Conservation (phyloP, 2,329 filamentous ascomycete genomes). For the Paramyrothecium roridum region DNA sequence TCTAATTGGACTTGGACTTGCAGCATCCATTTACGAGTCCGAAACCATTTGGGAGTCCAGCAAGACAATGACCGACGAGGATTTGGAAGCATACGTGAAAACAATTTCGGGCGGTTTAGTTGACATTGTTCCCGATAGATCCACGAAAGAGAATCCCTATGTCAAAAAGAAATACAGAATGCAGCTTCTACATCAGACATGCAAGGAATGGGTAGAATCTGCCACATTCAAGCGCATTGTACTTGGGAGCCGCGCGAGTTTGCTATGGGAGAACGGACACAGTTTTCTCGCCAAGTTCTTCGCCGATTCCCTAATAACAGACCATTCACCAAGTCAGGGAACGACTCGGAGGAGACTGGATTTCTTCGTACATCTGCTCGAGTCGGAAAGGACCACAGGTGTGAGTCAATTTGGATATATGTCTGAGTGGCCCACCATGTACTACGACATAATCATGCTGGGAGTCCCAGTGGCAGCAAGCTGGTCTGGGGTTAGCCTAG, state of each 20-base stretch:
- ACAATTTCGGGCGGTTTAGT: background rate
- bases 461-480: too few species aligned
- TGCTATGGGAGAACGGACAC: background rate
- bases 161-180: background rate
- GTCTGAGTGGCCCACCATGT: background rate
- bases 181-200: background rate
- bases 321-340: too few species aligned
- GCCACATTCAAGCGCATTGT: background rate
- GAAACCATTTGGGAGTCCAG: background rate
- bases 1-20: background rate
- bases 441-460: background rate
- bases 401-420: background rate
- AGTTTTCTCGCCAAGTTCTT: background rate
- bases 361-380: background rate
- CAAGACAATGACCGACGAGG: background rate
- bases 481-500: too few species aligned
- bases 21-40: background rate
- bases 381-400: background rate
- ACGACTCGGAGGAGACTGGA: background rate
- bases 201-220: background rate
- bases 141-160: too few species aligned
- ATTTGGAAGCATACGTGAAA: background rate
- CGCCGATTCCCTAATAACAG: background rate
- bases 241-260: background rate
- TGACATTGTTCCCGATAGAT: background rate